A percentile compares a stretch with the other conserved stretches of the same genome.
These are phyloP conservation scores for Phytophthora colocasiae DNA, from an alignment of 352 stramenopile species.

Conservation along the genomic window DNA sequence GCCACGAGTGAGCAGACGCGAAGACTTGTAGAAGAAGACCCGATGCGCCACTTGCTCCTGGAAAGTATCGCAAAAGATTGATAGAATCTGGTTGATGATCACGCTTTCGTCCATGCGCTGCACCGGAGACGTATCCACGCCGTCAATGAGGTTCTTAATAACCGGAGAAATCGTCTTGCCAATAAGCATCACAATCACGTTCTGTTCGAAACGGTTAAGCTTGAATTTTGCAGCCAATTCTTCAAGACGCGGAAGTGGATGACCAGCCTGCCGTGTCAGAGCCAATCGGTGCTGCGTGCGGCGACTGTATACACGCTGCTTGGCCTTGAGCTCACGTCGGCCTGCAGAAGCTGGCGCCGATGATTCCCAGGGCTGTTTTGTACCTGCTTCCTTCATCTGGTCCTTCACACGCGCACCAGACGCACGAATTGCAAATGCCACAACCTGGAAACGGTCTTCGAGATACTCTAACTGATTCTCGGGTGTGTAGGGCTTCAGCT, in stretches of 20 bases:
- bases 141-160: constrained; percentile 89
- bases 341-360: constrained; percentile 69
- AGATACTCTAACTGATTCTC: constrained; percentile 90
- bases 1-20: constrained; percentile 70
- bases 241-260: constrained; percentile 74
- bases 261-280: constrained; percentile 67
- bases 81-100: constrained; percentile 91
- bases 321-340: constrained; percentile 84
- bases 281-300: constrained; percentile 68
- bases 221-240: constrained; percentile 82
- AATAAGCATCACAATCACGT: constrained; percentile 92
- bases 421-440: constrained; percentile 87
- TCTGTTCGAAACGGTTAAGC: constrained; percentile 89
- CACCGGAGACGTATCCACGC: constrained; percentile 83
- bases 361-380: constrained; percentile 82
- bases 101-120: constrained; percentile 91
- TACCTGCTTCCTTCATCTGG: constrained; percentile 90
- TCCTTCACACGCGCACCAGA: constrained; percentile 87
- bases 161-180: constrained; percentile 91
- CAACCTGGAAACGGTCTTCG: constrained; percentile 88
- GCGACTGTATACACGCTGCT: constrained; percentile 83
- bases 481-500: constrained; percentile 85
- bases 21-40: constrained; percentile 92
- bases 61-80: constrained; percentile 90
- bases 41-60: constrained; percentile 88